Conservation (phyloP, 106 monocot species). For the Dioscorea zingiberensis region DNA sequence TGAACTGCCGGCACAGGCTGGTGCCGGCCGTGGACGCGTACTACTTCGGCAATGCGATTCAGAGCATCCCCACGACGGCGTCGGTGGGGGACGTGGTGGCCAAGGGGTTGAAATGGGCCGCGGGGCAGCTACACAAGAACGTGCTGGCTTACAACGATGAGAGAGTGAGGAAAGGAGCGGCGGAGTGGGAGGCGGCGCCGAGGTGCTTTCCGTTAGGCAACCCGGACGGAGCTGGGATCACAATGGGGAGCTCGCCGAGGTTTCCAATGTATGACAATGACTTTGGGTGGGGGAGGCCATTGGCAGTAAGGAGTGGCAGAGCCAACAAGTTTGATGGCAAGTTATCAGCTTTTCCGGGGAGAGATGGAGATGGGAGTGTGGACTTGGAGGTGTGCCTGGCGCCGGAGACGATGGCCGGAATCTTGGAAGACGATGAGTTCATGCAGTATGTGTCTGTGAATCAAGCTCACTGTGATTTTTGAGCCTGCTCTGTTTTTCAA, state of each 20-base stretch:
- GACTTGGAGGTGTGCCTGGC: conserved; percentile 80
- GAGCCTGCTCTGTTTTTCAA: too few relatives aligned
- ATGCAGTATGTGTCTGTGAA: conserved; percentile 60
- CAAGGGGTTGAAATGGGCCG: conserved; percentile 47
- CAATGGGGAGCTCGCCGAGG: conserved; percentile 89
- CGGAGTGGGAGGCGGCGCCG: conserved; percentile 61
- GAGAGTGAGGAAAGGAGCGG: conserved; percentile 32
- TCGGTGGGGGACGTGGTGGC: conserved; percentile 40
- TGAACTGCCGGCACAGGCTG: conserved; percentile 80
- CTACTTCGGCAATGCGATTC: conserved; percentile 99
- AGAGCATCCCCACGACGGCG: conserved; percentile 63
- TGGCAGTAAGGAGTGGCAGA: conserved; percentile 72
- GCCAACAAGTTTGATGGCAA: conserved; percentile 96
- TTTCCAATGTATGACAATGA: conserved; percentile 91
- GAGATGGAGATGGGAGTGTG: conserved; percentile 49
- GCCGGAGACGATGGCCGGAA: conserved; percentile 72
- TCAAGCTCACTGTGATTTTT: too few relatives aligned
- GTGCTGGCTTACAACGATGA: conserved; percentile 35
- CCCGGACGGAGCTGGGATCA: conserved; percentile 66
- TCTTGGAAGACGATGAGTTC: conserved; percentile 61
- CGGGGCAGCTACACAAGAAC: conserved; percentile 41
- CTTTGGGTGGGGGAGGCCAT: conserved; percentile 79
- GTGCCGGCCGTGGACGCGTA: conserved; percentile 34
- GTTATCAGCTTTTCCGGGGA: conserved; percentile 87
- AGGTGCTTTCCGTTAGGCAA: conserved; percentile 61